Base-by-base conservation (phyloP, 2,329 filamentous ascomycete genomes). In the Pseudogymnoascus destructans region DNA sequence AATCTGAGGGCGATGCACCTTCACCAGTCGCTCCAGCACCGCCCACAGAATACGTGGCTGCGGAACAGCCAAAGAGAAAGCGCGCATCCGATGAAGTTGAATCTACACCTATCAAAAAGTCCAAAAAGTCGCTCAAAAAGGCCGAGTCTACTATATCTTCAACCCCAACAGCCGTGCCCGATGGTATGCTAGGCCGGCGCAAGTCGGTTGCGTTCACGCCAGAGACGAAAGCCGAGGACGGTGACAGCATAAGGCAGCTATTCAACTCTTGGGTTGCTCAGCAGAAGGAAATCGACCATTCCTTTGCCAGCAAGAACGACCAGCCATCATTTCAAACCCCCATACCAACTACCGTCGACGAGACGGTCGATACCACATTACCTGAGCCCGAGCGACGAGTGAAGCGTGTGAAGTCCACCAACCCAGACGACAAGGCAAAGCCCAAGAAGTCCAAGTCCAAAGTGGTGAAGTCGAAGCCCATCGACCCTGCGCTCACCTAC, bases 401-500 rank as follows among this genome's bases (percentile, higher is more conserved):
- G 5, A 64, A 67, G 57, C 64, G 66, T 59, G 63, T 68, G 33
- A 67, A 68, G 60, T 64, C 66, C 40, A 23, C 59, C 21, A 61
- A 60, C 25, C 27, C 40, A 36, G 56, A 57, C n/a, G 58, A 54
- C 32, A 62, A 61, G 54, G 19, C 59, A 57, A 63, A 64, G 38
- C 33, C 58, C n/a, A 60, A 54, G 25, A 62, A 61, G 42, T 23
- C 59, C 58, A 63, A 64, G 54, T 40, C 58, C 9, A 64, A 64
- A 9, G 5, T 42, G 8, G 59, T 63, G 17, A 67, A 66, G 57
- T 38, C 54, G 32, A 56, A 56, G 35, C 67, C 71, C 56, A 72
- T 84, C 58, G 77, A 80, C 52, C 79, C 84, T 11, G 85, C 89
- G 59, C 76, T 95, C 13, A 77, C 81, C 57, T 96, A 96, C 69